Conservation (phyloP, 768 basidiomycete species). For the Amanita subjunquillea region DNA sequence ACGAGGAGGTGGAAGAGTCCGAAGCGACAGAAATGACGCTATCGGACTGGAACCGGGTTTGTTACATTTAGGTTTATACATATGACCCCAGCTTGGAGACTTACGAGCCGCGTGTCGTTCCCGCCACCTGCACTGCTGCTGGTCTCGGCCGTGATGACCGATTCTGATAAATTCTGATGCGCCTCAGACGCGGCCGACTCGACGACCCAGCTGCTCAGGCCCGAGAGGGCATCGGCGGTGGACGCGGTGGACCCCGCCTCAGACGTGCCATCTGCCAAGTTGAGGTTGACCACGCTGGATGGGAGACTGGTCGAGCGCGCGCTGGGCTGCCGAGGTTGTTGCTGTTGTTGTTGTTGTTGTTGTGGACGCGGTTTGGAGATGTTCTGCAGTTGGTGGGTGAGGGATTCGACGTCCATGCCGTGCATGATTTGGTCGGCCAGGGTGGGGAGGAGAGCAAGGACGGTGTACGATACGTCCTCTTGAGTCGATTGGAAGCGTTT, state of each 20-base stretch:
- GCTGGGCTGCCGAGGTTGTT: too few species aligned
- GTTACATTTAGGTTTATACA: too few species aligned
- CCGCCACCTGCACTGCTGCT: background rate
- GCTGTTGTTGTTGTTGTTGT: background rate
- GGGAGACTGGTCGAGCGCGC: conserved; percentile 11
- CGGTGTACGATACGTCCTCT: conserved; percentile 67
- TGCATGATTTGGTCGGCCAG: conserved; percentile 54
- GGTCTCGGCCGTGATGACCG: conserved; percentile 5
- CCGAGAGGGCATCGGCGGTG: too few species aligned
- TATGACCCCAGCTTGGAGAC: too few species aligned
- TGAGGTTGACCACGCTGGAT: conserved; percentile 18
- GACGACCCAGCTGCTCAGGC: conserved; percentile 26
- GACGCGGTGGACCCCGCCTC: conserved; percentile 32
- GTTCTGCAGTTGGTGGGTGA: conserved; percentile 44
- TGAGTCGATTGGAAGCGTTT: conserved; percentile 69
- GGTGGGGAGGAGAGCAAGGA: conserved; percentile 60
- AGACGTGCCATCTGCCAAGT: conserved; percentile 31
- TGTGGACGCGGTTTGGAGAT: conserved; percentile 17
- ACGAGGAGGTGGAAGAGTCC: conserved; percentile 13
- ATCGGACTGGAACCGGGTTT: conserved; percentile 17
- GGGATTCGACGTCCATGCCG: conserved; percentile 67
- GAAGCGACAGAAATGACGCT: conserved; percentile 18
- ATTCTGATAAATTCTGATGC: background rate
- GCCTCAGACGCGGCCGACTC: background rate
- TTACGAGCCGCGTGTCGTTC: conserved; percentile 2